Evolutionary conservation across 1,284 basidiomycete species (phyloP).

Genomic region (Peniophora sp.): DNA sequence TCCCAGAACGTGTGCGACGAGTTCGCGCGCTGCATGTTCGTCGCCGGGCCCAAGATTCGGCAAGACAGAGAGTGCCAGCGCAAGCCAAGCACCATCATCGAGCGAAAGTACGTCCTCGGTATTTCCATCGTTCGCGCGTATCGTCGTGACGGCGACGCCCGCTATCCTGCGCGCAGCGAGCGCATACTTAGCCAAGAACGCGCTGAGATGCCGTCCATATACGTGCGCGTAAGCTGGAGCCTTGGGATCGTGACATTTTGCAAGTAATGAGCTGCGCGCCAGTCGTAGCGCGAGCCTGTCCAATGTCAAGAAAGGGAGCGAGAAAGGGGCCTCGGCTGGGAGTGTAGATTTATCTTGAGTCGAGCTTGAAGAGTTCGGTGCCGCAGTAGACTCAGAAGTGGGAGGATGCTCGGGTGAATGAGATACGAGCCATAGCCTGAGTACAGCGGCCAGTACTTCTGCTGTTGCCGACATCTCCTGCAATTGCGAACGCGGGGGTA

Average conservation of each 20-base stretch:
- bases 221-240: constrained; percentile 24
- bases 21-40: constrained; percentile 39
- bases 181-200: constrained; percentile 46
- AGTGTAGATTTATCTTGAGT: constrained; percentile 10
- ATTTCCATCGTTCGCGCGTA: constrained; percentile 13
- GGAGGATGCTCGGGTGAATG: background rate
- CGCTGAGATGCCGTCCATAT: constrained; percentile 43
- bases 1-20: constrained; percentile 31
- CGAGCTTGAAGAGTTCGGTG: no score
- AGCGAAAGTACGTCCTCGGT: no score
- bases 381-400: no score
- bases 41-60: constrained; percentile 56
- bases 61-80: constrained; percentile 52
- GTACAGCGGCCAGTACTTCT: constrained; percentile 8
- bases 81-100: constrained; percentile 53
- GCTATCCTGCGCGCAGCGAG: constrained; percentile 48
- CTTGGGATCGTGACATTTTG: constrained; percentile 15
- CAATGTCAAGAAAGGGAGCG: constrained; percentile 46
- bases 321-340: no score
- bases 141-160: no score
- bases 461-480: constrained; percentile 14
- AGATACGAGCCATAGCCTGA: background rate
- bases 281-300: constrained; percentile 44
- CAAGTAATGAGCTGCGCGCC: constrained; percentile 43
- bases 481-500: background rate